Evolutionary conservation across 345 rosid species (phyloP), one percentile per base, ranked within the genome.

Genomic region (Corchorus olitorius): DNA sequence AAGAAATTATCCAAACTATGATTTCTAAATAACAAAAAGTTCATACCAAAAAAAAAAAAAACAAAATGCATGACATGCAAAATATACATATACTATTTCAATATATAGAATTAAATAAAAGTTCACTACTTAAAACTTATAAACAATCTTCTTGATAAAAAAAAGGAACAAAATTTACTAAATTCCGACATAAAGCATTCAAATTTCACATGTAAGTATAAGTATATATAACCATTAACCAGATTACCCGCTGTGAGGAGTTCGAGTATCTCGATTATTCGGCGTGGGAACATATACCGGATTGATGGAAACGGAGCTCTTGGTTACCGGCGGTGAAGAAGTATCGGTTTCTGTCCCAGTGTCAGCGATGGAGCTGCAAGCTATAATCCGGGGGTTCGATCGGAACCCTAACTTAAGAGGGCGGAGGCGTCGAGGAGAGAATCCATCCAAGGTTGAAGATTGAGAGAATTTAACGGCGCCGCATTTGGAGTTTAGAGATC

Each of bases 201-300:
- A 66, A 50, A 46, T 6, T 43, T 27, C 27, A 27, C 27, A 27
- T 27, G 1, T 27, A 27, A 27, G 27, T 27, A n/a, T n/a, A n/a
- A n/a, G n/a, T n/a, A 35, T 6, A 19, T 75, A 9, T 3, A 53
- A 37, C 67, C 1, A 55, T 41, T 58, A 9, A 6, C 1, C 65
- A 65, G 75, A 48, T 46, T 84, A 94, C 97, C 97, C 98, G 88
- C 98, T 94, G 78, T 94, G 98, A 85, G 98, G 98, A 81, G 98
- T 92, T 35, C 97, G 89, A 74, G 87, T 92, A 35, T 82, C 85
- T 50, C 97, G 92, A 84, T 87, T 77, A 13, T 72, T 48, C 19
- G 93, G 96, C 6, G 98, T 87, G 17, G 97, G 96, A 65, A 74
- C 72, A 74, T 91, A 94, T 66, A 86, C 78, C 3, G 97, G 97